These are phyloP conservation scores for Calonectria montana DNA, from an alignment of 2,329 filamentous ascomycete species.

Conservation along the genomic window DNA sequence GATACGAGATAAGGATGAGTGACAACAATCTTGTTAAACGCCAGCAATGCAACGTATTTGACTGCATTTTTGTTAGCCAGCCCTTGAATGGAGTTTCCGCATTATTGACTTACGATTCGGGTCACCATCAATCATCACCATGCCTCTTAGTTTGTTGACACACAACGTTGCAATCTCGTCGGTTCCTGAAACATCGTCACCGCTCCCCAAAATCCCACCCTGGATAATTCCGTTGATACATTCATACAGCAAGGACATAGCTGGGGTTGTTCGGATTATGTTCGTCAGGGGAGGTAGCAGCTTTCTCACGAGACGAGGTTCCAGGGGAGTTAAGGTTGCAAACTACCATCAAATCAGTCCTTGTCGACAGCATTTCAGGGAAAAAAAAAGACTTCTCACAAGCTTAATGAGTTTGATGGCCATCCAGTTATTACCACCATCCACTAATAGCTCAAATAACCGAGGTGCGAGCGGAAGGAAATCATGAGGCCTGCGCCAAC, in stretches of 20 bases:
- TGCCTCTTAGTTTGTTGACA: slow-evolving; percentile 90
- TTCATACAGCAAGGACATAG: slow-evolving; percentile 98
- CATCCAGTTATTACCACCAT: slow-evolving; percentile 99
- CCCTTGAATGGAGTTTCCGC: background rate
- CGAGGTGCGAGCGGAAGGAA: slow-evolving; percentile 92
- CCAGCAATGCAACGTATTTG: slow-evolving; percentile 95
- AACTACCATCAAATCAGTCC: slow-evolving; percentile 69
- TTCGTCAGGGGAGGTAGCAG: slow-evolving; percentile 89
- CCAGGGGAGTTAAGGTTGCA: slow-evolving; percentile 90
- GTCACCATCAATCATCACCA: slow-evolving; percentile 94
- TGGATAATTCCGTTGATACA: slow-evolving; percentile 99
- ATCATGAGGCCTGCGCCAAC: slow-evolving; percentile 92
- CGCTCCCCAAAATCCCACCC: slow-evolving; percentile 88
- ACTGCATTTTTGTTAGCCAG: slow-evolving; percentile 62
- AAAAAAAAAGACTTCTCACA: slow-evolving; percentile 55
- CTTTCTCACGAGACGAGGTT: slow-evolving; percentile 92
- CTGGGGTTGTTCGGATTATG: slow-evolving; percentile 92
- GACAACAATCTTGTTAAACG: slow-evolving; percentile 92
- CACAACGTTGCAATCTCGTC: slow-evolving; percentile 94
- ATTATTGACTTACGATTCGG: slow-evolving; percentile 78
- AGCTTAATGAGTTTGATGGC: slow-evolving; percentile 99
- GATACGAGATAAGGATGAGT: slow-evolving; percentile 91
- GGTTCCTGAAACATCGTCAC: slow-evolving; percentile 81
- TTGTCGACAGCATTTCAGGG: background rate
- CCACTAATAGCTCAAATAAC: slow-evolving; percentile 90